phyloP scores from a whole-genome alignment of 2,329 filamentous ascomycete species.

The Penicillium nordicum region DNA sequence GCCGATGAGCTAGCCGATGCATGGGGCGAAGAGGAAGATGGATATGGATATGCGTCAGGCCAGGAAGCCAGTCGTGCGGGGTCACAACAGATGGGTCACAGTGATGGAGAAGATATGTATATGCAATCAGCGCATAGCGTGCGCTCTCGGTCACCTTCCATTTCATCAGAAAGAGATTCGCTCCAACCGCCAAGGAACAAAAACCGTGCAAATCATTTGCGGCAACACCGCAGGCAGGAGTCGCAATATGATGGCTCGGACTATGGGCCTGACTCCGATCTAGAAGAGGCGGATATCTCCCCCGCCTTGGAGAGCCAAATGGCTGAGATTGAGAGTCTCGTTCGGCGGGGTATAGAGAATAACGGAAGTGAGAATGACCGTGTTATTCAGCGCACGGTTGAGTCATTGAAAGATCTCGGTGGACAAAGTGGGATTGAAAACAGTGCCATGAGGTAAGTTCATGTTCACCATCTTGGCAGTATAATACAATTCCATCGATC shows the following conservation, averaged over 20 bases:
- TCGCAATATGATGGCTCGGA: slow-evolving; percentile 57
- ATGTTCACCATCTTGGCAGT: slow-evolving; percentile 16
- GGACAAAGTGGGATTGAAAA: slow-evolving; percentile 57
- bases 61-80: slow-evolving; percentile 33
- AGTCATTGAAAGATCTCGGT: slow-evolving; percentile 52
- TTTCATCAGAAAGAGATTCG: slow-evolving; percentile 24
- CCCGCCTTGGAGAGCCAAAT: slow-evolving; percentile 54
- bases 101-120: slow-evolving; percentile 33
- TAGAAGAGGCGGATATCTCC: slow-evolving; percentile 53
- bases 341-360: slow-evolving; percentile 51
- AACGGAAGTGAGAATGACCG: slow-evolving; percentile 51
- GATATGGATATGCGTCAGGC: slow-evolving; percentile 43
- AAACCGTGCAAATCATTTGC: slow-evolving; percentile 33
- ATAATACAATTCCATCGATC: background rate
- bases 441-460: slow-evolving; percentile 51
- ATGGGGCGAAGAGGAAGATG: slow-evolving; percentile 53
- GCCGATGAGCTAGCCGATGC: slow-evolving; percentile 62
- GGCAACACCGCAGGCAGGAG: slow-evolving; percentile 39
- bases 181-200: slow-evolving; percentile 41
- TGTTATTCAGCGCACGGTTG: slow-evolving; percentile 52
- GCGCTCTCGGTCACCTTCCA: slow-evolving; percentile 26
- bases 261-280: slow-evolving; percentile 56
- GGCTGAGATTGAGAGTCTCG: slow-evolving; percentile 55
- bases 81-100: slow-evolving; percentile 29
- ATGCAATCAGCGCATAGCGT: slow-evolving; percentile 27